Evolutionary conservation across 352 stramenopile genomes (phyloP), one percentile per base, ranked within the genome.

Genomic region (Phytophthora pseudosyringae): DNA sequence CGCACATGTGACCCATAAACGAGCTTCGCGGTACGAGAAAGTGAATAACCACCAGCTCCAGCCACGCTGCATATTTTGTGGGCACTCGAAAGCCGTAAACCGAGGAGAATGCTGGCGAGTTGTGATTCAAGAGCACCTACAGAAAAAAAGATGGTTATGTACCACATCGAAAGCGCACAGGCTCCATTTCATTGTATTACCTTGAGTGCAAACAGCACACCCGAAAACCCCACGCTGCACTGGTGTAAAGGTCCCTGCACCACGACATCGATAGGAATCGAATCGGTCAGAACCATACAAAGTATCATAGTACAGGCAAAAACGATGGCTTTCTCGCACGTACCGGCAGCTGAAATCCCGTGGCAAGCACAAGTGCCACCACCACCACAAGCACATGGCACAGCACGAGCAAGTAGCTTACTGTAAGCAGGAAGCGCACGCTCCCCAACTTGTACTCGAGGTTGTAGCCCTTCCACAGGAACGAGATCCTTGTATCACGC

Each of bases 1-100:
- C 91, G 36, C 87, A 95, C 70, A 96, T 80, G 69, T 97, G 90
- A 8, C 89, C 89, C 28, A 97, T 70, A 52, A 97, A 95, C 0
- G 90, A 97, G 16, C 83, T 77, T 33, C 80, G 52, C 5, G 81
- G 90, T 1, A 95, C 86, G 16, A 97, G 65, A n/a, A 94, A 58
- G 43, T 95, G 86, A 25, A 96, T 94, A n/a, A 93, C 66, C 10
- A 95, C 72, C 6, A 98, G 76, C 59, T 98, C 91, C 3, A 96
- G 71, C 90, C 91, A 97, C 21, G 90, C 78, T 1, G 85, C 87
- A 49, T 97, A 97, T 67, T 95, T 93, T 13, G 88, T 94, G 10
- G 89, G 88, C 21, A 98, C 78, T 39, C 67, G 67, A 44, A 97
- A 86, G 26, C 81, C 83, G 52, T 91, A 85, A 1, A 96, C 54